phyloP scores from a whole-genome alignment of 192 early-diverging fungal genomes.

The Podila epicladia region DNA sequence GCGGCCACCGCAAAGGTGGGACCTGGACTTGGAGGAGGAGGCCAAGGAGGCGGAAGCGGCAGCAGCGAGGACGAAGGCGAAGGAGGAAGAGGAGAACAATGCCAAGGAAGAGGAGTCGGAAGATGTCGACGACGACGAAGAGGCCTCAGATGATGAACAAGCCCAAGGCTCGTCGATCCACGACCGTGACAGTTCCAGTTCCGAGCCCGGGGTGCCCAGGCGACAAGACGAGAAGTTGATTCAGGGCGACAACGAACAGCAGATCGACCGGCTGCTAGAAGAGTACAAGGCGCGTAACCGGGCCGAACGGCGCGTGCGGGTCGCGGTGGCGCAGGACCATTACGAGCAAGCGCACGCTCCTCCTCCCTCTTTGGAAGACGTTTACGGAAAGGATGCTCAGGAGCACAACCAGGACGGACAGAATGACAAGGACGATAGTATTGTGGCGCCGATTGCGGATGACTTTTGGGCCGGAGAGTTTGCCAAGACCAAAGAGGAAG shows the following conservation, averaged over 20 bases:
- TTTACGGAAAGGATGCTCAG: no score
- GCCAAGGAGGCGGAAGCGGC: not conserved
- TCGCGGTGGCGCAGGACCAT: not conserved
- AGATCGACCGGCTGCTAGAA: slow-evolving; percentile 3
- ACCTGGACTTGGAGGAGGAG: not conserved
- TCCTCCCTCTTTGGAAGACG: no score
- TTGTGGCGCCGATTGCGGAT: no score
- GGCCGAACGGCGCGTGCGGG: not conserved
- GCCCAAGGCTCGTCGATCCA: not conserved
- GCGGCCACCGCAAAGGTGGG: slow-evolving; percentile 6
- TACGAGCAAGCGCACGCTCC: not conserved
- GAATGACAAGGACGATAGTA: no score
- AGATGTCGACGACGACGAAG: not conserved
- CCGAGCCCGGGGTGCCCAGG: no score
- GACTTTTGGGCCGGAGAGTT: no score
- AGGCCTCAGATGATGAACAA: not conserved
- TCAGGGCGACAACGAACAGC: not conserved
- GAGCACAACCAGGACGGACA: no score
- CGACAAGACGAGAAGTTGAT: not conserved
- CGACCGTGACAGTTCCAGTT: no score
- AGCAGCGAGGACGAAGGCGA: no score
- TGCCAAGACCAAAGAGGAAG: no score
- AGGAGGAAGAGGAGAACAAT: not conserved
- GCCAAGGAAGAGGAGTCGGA: not conserved
- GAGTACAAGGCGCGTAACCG: not conserved